Conservation (phyloP, 1,284 basidiomycete genomes). For the Meira miltonrushii region DNA sequence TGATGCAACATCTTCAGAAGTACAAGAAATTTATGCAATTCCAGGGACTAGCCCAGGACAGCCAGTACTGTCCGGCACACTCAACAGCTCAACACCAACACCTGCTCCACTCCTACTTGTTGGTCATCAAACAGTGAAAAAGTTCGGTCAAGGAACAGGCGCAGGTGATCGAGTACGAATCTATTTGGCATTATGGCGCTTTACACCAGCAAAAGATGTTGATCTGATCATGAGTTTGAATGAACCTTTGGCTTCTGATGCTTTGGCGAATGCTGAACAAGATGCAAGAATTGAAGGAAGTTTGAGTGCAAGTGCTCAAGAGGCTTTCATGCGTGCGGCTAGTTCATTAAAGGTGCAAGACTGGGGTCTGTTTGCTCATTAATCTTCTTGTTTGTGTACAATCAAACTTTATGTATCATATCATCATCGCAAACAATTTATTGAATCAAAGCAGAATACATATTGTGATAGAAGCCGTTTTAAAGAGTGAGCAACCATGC, state of each 20-base stretch:
- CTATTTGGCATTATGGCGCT: slow-evolving; percentile 43
- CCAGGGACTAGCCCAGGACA: slow-evolving; percentile 9
- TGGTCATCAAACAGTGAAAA: slow-evolving; percentile 39
- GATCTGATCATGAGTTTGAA: slow-evolving; percentile 49
- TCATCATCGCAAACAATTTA: too few species aligned
- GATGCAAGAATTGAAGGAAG: neutral
- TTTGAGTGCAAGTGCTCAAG: neutral
- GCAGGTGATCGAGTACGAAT: slow-evolving; percentile 35
- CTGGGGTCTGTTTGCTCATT: slow-evolving; percentile 11
- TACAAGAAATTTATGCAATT: slow-evolving; percentile 55
- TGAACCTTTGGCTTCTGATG: slow-evolving; percentile 20
- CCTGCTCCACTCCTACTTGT: slow-evolving; percentile 26
- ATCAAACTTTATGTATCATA: neutral
- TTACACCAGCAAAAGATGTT: slow-evolving; percentile 30
- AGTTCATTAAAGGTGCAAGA: slow-evolving; percentile 6
- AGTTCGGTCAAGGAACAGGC: slow-evolving; percentile 37
- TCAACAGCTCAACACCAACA: slow-evolving; percentile 9
- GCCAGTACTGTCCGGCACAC: neutral
- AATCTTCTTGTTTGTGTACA: neutral
- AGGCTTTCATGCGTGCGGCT: slow-evolving; percentile 11
- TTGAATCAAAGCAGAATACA: too few species aligned
- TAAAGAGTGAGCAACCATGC: too few species aligned
- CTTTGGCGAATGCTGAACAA: neutral
- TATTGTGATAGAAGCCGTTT: neutral
- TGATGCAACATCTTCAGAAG: slow-evolving; percentile 60